Conservation (phyloP, 805 yeast genomes). For the Ogataea trehaloabstinens region DNA sequence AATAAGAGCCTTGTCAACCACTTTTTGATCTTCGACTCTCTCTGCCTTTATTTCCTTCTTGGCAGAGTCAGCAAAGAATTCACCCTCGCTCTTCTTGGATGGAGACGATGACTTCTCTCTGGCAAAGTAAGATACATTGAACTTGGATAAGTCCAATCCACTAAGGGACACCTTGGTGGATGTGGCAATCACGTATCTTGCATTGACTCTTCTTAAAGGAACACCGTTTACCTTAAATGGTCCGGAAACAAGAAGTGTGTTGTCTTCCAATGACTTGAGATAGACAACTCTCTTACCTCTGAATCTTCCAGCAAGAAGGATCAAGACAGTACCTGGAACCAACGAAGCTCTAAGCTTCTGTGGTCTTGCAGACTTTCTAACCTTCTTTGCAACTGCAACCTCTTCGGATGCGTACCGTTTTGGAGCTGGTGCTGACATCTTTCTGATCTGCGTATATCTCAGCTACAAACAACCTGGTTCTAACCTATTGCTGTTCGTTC, state of each 20-base stretch:
- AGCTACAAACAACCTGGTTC: neutral
- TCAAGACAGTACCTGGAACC: conserved; percentile 50
- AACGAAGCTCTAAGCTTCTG: conserved; percentile 85
- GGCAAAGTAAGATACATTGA: conserved; percentile 93
- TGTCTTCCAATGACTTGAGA: conserved; percentile 95
- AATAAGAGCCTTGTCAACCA: conserved; percentile 88
- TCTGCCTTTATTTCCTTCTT: conserved; percentile 89
- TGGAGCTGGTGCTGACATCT: conserved; percentile 54
- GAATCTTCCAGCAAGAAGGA: conserved; percentile 98
- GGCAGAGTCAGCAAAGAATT: conserved; percentile 81
- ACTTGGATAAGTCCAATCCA: conserved; percentile 83
- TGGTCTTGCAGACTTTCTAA: conserved; percentile 91
- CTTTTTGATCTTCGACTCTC: conserved; percentile 96
- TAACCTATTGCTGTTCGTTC: neutral
- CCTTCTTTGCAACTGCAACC: conserved; percentile 80
- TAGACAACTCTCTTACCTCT: conserved; percentile 99
- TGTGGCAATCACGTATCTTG: conserved; percentile 98
- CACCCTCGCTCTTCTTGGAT: conserved; percentile 83
- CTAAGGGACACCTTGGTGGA: conserved; percentile 84
- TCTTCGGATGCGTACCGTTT: conserved; percentile 95
- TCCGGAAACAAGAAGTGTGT: conserved; percentile 95
- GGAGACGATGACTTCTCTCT: conserved; percentile 82
- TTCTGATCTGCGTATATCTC: conserved; percentile 1
- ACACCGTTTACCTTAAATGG: conserved; percentile 99
- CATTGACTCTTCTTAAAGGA: conserved; percentile 98